These are phyloP conservation scores for Penicillium sp. DNA, from an alignment of 2,329 filamentous ascomycete species.

Conservation along the genomic window DNA sequence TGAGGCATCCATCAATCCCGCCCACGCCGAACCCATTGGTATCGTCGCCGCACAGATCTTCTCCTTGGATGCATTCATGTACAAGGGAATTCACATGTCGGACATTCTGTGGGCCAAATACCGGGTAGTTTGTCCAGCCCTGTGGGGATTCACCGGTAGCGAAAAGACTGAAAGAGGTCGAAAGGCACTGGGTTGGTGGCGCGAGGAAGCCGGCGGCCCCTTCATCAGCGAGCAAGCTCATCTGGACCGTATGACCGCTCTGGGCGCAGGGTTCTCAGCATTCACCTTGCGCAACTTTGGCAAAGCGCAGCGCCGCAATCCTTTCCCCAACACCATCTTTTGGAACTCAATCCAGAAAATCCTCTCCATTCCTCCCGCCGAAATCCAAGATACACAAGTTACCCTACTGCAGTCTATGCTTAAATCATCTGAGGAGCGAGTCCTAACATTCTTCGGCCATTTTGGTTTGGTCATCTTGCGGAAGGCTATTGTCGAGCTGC, in stretches of 20 bases:
- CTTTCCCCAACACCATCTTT: constrained; percentile 73
- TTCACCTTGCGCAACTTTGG: constrained; percentile 78
- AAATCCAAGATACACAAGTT: constrained; percentile 69
- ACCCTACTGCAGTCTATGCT: constrained; percentile 68
- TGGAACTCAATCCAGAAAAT: constrained; percentile 76
- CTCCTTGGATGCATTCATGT: constrained; percentile 62
- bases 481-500: constrained; percentile 69
- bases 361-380: constrained; percentile 64
- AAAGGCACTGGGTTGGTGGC: constrained; percentile 67
- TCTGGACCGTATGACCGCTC: constrained; percentile 73
- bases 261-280: constrained; percentile 78
- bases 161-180: constrained; percentile 68
- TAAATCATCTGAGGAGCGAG: constrained; percentile 66
- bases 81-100: constrained; percentile 64
- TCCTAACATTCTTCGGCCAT: constrained; percentile 76
- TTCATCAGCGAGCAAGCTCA: constrained; percentile 70
- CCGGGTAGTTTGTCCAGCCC: constrained; percentile 70
- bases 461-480: constrained; percentile 67
- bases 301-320: constrained; percentile 63
- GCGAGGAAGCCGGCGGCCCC: constrained; percentile 47
- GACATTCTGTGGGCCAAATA: constrained; percentile 87
- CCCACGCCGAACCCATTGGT: constrained; percentile 72
- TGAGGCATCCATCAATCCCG: constrained; percentile 61
- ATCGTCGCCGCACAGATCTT: constrained; percentile 71
- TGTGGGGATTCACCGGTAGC: constrained; percentile 76